Evolutionary conservation across 495 filamentous ascomycete species (phyloP), one percentile per base, ranked within the genome.

Genomic region (Lophiostoma macrostomum): DNA sequence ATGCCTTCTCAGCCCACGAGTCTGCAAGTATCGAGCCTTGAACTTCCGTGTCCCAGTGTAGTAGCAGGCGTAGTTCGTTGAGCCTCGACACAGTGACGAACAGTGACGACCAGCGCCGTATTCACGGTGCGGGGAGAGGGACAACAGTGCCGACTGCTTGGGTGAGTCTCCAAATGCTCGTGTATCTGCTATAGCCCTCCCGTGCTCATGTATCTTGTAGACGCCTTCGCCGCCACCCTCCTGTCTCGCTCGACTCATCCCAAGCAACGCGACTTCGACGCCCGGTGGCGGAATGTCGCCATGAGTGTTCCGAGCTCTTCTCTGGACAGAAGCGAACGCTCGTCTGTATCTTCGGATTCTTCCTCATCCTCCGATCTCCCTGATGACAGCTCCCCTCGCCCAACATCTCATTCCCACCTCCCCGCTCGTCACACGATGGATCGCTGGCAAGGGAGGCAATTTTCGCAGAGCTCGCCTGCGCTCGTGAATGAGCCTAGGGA

Each of bases 261-360:
- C 8, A 3, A 41, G 5, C 38, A 16, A 3, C 16, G 18, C 8
- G 7, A 41, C n/a, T 20, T 4, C 38, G 38, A 41, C 10, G 18
- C 38, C 16, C 16, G 16, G 20, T 28, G 12, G 39, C 39, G 23
- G 39, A 4, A 43, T 43, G 39, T 16, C 16, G 23, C 39, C 20
- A 43, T 43, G 39, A 43, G 39, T 25, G 4, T 43, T n/a, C 39
- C 39, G 39, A 27, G 20, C 38, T 6, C 39, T 27, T 43, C 23
- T n/a, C 39, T n/a, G 29, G 29, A 32, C n/a, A n/a, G 8, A 32
- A n/a, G 29, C 29, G n/a, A n/a, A 19, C 36, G 36, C 6, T 22
- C 36, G n/a, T 7, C 36, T 39, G 18, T 5, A 5, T 39, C 36
- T 5, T 3, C 18, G 18, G 24, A 22, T 22, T 3, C 14, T 22